Base-by-base conservation (phyloP, 2,329 filamentous ascomycete species). In the Aspergillus clavatus region DNA sequence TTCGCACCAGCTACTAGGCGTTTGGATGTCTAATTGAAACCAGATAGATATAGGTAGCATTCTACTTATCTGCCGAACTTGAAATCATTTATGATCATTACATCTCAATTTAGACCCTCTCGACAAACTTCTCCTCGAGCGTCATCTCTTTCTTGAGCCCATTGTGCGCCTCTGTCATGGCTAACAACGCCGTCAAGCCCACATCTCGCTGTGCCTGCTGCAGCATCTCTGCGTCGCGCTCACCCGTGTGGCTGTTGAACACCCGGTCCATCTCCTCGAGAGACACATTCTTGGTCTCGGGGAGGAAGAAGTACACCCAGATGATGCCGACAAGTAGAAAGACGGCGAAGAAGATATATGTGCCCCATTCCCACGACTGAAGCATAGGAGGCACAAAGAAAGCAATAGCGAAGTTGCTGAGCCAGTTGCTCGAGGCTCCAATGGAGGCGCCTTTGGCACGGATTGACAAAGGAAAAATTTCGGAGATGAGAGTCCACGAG, bases 231-330 rank as follows among this genome's bases (percentile, higher is more conserved):
- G 56, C 56, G 29, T 61, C 58, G 10, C 47, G 50, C 38, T 56
- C 56, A 1, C 58, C 66, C 6, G 59, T 58, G 7, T 62, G 55
- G 10, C 53, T 56, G 1, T 52, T 48, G 16, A 70, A 60, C 19
- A 69, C 63, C 4, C 47, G 66, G 53, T 81, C 77, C 56, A 71
- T 69, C 59, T 81, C 77, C 53, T 77, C 72, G 21, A 83, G 73
- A 44, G 74, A 69, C 51, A 69, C 70, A 68, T 77, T 75, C 69
- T 83, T 81, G 51, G 79, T 78, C 5, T 71, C 71, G 1, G 77
- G 81, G 59, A 84, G 70, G 52, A 54, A 60, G 43, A 59, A 56
- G 38, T 47, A 60, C 3, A 62, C 57, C 58, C 59, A 61, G 19
- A 48, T 42, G 3, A 61, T 58, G 5, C 56, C 58, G 1, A 50